Evolutionary conservation across 768 basidiomycete species (phyloP).

Genomic region (Austroboletus eburneus): DNA sequence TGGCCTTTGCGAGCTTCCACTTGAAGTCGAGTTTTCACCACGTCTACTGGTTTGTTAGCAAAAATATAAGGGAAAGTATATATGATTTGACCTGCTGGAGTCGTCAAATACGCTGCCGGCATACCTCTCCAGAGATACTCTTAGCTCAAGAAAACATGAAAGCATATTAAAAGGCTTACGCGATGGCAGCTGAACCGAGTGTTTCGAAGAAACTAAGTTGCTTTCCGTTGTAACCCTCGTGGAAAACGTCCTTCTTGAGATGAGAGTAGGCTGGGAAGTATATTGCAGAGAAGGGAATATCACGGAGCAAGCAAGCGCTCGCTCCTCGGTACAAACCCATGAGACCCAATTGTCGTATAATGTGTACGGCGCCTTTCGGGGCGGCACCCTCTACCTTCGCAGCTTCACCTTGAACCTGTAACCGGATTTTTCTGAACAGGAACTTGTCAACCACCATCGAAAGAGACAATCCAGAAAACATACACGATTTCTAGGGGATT

Average conservation of each 20-base stretch:
- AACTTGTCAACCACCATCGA: background rate
- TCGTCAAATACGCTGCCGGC: constrained; percentile 94
- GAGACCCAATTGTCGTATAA: constrained; percentile 88
- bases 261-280: constrained; percentile 89
- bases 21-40: constrained; percentile 95
- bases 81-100: constrained; percentile 67
- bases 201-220: constrained; percentile 89
- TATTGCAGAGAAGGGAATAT: constrained; percentile 96
- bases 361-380: constrained; percentile 86
- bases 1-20: constrained; percentile 90
- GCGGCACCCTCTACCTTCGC: constrained; percentile 79
- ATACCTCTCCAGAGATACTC: constrained; percentile 65
- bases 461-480: constrained; percentile 19
- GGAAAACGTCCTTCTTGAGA: constrained; percentile 89
- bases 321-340: constrained; percentile 92
- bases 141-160: constrained; percentile 23
- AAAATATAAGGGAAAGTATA: constrained; percentile 4
- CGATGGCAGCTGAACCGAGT: constrained; percentile 73
- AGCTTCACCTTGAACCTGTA: constrained; percentile 94
- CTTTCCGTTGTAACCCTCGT: constrained; percentile 95
- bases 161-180: constrained; percentile 60
- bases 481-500: constrained; percentile 97
- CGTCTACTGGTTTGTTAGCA: constrained; percentile 52
- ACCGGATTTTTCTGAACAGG: constrained; percentile 73
- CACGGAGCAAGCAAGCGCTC: constrained; percentile 87